A percentile compares a stretch with the other conserved stretches of the same genome.
Evolutionary conservation across 1,284 basidiomycete species (phyloP).

Genomic region (Fomitiporia mediterranea): DNA sequence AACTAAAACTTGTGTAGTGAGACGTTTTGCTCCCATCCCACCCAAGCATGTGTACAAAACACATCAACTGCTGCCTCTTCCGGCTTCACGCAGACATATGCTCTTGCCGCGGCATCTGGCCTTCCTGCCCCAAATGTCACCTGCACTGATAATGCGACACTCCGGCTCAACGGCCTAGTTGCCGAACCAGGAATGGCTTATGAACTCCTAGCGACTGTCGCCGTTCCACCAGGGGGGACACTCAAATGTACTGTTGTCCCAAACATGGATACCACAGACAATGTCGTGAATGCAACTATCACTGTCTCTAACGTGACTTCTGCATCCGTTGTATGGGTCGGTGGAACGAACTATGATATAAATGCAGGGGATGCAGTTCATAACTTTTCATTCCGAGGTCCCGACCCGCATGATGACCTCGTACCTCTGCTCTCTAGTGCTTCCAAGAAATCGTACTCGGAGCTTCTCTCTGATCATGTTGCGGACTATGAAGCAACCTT

Average conservation of each 20-base stretch:
- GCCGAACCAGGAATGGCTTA: constrained; percentile 59
- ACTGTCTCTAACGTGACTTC: constrained; percentile 40
- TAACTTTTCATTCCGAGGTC: constrained; percentile 57
- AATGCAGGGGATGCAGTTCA: constrained; percentile 51
- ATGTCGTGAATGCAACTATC: constrained; percentile 49
- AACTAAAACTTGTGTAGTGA: constrained; percentile 37
- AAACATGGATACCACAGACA: constrained; percentile 5
- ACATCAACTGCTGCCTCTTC: constrained; percentile 26
- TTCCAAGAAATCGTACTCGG: constrained; percentile 30
- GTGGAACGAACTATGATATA: constrained; percentile 63
- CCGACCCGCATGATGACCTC: constrained; percentile 52
- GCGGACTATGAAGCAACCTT: constrained; percentile 44
- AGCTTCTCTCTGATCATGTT: constrained; percentile 43
- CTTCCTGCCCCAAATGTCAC: constrained; percentile 56
- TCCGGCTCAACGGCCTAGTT: constrained; percentile 52
- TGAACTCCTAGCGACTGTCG: constrained; percentile 55
- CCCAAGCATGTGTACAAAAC: constrained; percentile 55
- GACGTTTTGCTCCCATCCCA: constrained; percentile 65
- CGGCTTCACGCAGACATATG: constrained; percentile 36
- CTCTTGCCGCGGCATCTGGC: constrained; percentile 44
- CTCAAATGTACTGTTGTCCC: constrained; percentile 34
- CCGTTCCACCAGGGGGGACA: constrained; percentile 27
- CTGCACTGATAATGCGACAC: constrained; percentile 52
- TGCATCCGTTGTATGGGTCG: constrained; percentile 64
- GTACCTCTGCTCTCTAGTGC: constrained; percentile 36